phyloP scores from a whole-genome alignment of 352 stramenopile genomes.

The Phytophthora idaei region DNA sequence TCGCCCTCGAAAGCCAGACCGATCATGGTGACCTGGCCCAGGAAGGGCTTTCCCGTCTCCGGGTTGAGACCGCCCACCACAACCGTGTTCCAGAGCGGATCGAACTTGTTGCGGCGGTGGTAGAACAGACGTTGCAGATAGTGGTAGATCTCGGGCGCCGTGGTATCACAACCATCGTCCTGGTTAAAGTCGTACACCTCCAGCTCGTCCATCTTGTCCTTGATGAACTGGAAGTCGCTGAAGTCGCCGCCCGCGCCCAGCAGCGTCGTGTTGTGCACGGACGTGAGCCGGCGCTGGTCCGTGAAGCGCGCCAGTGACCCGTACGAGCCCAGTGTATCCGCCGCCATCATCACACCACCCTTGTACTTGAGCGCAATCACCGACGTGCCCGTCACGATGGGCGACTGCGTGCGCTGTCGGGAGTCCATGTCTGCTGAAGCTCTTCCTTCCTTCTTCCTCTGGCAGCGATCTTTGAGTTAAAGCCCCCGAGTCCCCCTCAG shows the following conservation, averaged over 20 bases:
- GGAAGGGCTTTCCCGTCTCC: conserved; percentile 91
- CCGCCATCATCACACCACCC: conserved; percentile 96
- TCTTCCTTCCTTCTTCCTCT: conserved; percentile 16
- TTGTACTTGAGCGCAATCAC: conserved; percentile 97
- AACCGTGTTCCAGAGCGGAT: conserved; percentile 99
- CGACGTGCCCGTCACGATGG: conserved; percentile 98
- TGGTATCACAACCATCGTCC: conserved; percentile 95
- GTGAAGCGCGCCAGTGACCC: conserved; percentile 98
- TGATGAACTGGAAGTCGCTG: conserved; percentile 97
- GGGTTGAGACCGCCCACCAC: conserved; percentile 94
- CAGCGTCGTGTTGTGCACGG: conserved; percentile 93
- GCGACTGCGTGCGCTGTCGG: conserved; percentile 88
- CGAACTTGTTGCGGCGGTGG: conserved; percentile 98
- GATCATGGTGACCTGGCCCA: conserved; percentile 98
- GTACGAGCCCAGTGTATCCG: conserved; percentile 98
- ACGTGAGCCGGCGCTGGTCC: conserved; percentile 87
- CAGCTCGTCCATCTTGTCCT: conserved; percentile 94
- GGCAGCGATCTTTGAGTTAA: conserved; percentile 39
- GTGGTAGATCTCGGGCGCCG: conserved; percentile 94
- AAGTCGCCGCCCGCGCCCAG: conserved; percentile 97
- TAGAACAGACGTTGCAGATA: conserved; percentile 99
- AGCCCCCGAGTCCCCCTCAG: neutral
- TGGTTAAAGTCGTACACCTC: conserved; percentile 96
- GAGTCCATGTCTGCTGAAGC: conserved; percentile 50
- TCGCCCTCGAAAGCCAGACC: conserved; percentile 97